These are phyloP conservation scores for Apophysomyces variabilis DNA, from an alignment of 371 early-diverging fungal genomes.

Conservation along the genomic window DNA sequence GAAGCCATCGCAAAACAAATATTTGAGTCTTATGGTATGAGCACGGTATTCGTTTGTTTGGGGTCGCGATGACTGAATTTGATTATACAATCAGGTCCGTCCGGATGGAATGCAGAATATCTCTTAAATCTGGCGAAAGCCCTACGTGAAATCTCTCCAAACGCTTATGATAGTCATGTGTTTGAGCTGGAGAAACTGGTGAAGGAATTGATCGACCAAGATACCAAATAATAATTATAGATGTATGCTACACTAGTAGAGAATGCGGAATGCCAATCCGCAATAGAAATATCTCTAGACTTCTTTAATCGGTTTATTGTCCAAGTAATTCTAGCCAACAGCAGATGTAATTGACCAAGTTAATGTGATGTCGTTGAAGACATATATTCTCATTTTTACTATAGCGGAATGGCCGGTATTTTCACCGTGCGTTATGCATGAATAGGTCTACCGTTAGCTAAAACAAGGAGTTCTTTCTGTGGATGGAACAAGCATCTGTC, in stretches of 20 bases:
- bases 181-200: conserved; percentile 64
- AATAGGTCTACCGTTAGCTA: too few relatives aligned
- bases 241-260: neutral
- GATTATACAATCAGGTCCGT: conserved; percentile 55
- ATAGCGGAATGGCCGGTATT: too few relatives aligned
- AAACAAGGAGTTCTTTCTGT: too few relatives aligned
- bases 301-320: too few relatives aligned
- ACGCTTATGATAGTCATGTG: conserved; percentile 66
- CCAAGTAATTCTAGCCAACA: too few relatives aligned
- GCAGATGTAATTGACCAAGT: too few relatives aligned
- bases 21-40: conserved; percentile 62
- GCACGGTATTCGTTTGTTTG: neutral
- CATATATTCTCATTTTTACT: too few relatives aligned
- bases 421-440: too few relatives aligned
- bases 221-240: neutral
- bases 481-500: too few relatives aligned
- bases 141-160: conserved; percentile 61
- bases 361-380: too few relatives aligned
- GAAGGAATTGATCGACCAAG: conserved; percentile 34
- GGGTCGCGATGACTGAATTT: neutral
- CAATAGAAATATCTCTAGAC: too few relatives aligned
- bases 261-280: too few relatives aligned
- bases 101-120: conserved; percentile 82
- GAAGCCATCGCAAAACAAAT: conserved; percentile 79
- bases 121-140: conserved; percentile 72